Percentiles rank a stretch among this genome's conserved stretches.
phyloP scores from a whole-genome alignment of 1,284 basidiomycete species.

The Sporisorium graminicola region DNA sequence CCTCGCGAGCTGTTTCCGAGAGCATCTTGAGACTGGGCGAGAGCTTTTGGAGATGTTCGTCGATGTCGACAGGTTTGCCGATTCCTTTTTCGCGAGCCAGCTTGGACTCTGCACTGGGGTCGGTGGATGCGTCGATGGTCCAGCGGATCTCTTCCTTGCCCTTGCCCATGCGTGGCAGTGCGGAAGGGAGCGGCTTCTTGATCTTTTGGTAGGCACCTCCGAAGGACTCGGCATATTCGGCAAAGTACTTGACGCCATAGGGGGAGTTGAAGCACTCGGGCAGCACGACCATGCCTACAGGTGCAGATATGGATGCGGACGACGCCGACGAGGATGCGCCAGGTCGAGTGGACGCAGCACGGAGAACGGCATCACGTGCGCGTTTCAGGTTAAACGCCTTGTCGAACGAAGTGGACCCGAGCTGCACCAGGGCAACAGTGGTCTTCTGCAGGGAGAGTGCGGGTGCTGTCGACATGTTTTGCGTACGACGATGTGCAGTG shows the following conservation, averaged over 20 bases:
- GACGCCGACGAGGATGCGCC: slow-evolving; percentile 8
- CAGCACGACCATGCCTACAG: slow-evolving; percentile 59
- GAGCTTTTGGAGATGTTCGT: slow-evolving; percentile 71
- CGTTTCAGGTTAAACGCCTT: slow-evolving; percentile 63
- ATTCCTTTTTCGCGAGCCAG: slow-evolving; percentile 46
- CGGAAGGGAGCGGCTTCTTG: slow-evolving; percentile 53
- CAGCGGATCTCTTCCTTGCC: slow-evolving; percentile 50
- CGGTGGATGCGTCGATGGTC: slow-evolving; percentile 55
- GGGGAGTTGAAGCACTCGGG: slow-evolving; percentile 99
- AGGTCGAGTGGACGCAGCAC: slow-evolving; percentile 30
- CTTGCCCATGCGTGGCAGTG: slow-evolving; percentile 38
- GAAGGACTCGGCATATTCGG: slow-evolving; percentile 66
- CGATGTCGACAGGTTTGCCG: slow-evolving; percentile 73
- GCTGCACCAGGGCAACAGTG: slow-evolving; percentile 63
- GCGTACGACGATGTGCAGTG: background rate
- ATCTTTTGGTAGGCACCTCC: slow-evolving; percentile 63
- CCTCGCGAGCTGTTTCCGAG: slow-evolving; percentile 82
- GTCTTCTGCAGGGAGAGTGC: slow-evolving; percentile 46
- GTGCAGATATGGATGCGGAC: slow-evolving; percentile 18
- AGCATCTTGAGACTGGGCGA: slow-evolving; percentile 82
- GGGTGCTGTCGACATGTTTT: slow-evolving; percentile 40
- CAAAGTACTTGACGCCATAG: slow-evolving; percentile 80
- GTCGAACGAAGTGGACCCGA: slow-evolving; percentile 62
- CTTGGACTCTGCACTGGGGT: slow-evolving; percentile 36
- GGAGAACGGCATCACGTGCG: slow-evolving; percentile 53